Evolutionary conservation across 768 basidiomycete species (phyloP).

Genomic region (Suillus variegatus): DNA sequence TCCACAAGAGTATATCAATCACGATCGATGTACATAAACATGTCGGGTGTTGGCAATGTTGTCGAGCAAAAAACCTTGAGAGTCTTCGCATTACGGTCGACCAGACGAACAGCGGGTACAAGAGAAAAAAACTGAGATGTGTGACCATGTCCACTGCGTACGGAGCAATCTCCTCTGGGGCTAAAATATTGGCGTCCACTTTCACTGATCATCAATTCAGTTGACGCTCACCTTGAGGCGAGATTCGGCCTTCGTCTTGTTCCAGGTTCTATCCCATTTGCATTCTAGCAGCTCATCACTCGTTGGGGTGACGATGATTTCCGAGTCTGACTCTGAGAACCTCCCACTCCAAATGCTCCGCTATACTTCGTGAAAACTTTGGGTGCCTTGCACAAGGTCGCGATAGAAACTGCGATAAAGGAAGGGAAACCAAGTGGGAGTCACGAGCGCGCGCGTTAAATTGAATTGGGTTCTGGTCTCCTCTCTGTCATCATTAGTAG

Average conservation of each 20-base stretch:
- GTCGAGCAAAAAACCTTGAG: slow-evolving; percentile 19
- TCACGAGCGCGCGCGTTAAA: not conserved
- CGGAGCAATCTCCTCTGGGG: slow-evolving; percentile 11
- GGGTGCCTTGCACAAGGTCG: slow-evolving; percentile 15
- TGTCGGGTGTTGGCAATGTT: slow-evolving; percentile 18
- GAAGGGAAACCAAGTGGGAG: slow-evolving; percentile 15
- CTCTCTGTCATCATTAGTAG: not conserved
- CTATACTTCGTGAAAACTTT: slow-evolving; percentile 14
- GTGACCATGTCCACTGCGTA: slow-evolving; percentile 14
- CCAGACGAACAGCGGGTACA: slow-evolving; percentile 21
- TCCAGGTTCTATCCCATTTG: slow-evolving; percentile 14
- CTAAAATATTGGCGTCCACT: not conserved
- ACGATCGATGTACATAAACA: slow-evolving; percentile 24
- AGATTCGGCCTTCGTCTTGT: slow-evolving; percentile 13
- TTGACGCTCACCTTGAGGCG: not conserved
- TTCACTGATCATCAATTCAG: not conserved
- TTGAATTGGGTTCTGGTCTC: not conserved
- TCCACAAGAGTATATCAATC: slow-evolving; percentile 22
- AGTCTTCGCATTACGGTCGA: slow-evolving; percentile 13
- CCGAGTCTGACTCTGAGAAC: not conserved
- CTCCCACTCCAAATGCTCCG: not conserved
- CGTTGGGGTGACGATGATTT: slow-evolving; percentile 13
- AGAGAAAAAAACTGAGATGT: slow-evolving; percentile 16
- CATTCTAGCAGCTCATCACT: slow-evolving; percentile 8
- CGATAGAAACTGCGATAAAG: slow-evolving; percentile 15